Base-by-base conservation (phyloP, 345 rosid species). In the Ailanthus altissimus region DNA sequence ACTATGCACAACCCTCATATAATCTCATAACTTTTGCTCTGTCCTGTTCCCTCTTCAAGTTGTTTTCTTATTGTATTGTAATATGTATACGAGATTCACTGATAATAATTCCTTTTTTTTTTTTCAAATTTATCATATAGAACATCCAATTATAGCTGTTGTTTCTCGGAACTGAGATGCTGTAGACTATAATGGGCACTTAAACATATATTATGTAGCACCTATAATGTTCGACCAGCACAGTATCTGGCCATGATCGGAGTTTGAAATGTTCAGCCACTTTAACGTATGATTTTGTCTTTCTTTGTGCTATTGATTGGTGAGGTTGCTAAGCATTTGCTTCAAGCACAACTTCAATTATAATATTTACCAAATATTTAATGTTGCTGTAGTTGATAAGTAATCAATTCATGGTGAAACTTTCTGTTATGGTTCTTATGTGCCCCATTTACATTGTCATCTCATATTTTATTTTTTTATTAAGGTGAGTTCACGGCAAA, bases 401-500 rank as follows among this genome's bases (percentile, higher is more conserved):
- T 61, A 32, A 32, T 32, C 58, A 61, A 32, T 20, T 50, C 32
- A 10, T 45, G 59, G 8, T 20, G 58, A 73, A 25, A 16, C 8
- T 40, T 38, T 21, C 26, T 62, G 40, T 50, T 75, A 42, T 64
- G 32, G 46, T 51, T 23, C 47, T 45, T 18, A 5, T 10, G 56
- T 45, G 23, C 57, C 57, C 74, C 15, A 5, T 78, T 78, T 69
- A 51, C 67, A 40, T n/a, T n/a, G n/a, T n/a, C n/a, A n/a, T n/a
- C n/a, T 42, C 5, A 71, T 46, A 75, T 20, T 54, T 53, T 18
- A 32, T 51, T 85, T 43, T 85, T 70, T 38, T 59, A 72, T n/a
- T 42, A 87, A 95, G 99, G 99, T 95, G 77, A 88, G 98, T 83
- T 88, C 98, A 62, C 85, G 81, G 78, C 88, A 93, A 83, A 95